These are phyloP conservation scores for Capsicum rhomboideum DNA, from an alignment of 257 asterid genomes.

Conservation along the genomic window DNA sequence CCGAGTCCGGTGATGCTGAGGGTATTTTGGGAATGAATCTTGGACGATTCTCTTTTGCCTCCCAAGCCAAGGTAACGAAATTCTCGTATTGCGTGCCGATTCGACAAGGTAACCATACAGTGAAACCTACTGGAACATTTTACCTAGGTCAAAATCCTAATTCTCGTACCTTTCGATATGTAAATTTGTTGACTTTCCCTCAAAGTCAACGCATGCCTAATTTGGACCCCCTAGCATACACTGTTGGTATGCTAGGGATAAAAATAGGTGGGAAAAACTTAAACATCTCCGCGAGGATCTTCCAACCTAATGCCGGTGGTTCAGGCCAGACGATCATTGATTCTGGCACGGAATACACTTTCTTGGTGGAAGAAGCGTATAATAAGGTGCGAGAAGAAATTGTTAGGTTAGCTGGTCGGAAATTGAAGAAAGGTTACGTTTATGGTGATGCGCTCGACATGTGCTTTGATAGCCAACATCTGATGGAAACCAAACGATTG, in stretches of 20 bases:
- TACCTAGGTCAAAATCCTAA: slow-evolving; percentile 68
- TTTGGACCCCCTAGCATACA: slow-evolving; percentile 71
- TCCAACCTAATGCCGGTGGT: slow-evolving; percentile 67
- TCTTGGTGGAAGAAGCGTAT: slow-evolving; percentile 64
- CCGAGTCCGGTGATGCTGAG: slow-evolving; percentile 55
- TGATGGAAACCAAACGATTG: slow-evolving; percentile 28
- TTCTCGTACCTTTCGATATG: slow-evolving; percentile 31
- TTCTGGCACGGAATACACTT: slow-evolving; percentile 80
- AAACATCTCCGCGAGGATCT: slow-evolving; percentile 34
- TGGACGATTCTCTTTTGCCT: slow-evolving; percentile 63
- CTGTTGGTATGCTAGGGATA: slow-evolving; percentile 54
- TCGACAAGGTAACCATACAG: slow-evolving; percentile 12
- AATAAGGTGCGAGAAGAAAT: slow-evolving; percentile 46
- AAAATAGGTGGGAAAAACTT: slow-evolving; percentile 44
- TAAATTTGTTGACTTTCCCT: slow-evolving; percentile 39
- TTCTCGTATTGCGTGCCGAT: slow-evolving; percentile 79
- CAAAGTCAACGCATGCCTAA: slow-evolving; percentile 65
- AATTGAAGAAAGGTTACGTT: slow-evolving; percentile 46
- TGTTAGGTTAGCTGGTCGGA: slow-evolving; percentile 40
- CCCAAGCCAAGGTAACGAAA: slow-evolving; percentile 58
- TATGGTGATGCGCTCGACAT: slow-evolving; percentile 60
- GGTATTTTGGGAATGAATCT: slow-evolving; percentile 89
- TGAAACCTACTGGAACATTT: slow-evolving; percentile 48
- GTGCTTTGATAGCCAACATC: slow-evolving; percentile 50
- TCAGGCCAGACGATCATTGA: slow-evolving; percentile 88